Evolutionary conservation across 345 rosid genomes (phyloP).

Genomic region (Erodium maritimum): DNA sequence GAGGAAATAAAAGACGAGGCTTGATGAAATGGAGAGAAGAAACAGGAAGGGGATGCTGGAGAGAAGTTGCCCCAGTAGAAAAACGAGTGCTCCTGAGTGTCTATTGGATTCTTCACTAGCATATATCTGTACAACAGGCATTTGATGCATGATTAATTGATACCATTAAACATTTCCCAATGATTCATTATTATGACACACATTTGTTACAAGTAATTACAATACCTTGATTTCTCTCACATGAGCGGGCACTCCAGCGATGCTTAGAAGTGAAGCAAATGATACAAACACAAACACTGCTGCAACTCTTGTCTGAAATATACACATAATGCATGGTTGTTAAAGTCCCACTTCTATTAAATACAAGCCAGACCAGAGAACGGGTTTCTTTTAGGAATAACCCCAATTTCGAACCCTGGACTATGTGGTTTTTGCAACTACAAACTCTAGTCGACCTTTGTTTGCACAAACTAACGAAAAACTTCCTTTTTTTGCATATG

Average conservation of each 20-base stretch:
- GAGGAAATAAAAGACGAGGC: slow-evolving; percentile 93
- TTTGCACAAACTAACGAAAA: too few species aligned
- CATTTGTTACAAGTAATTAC: neutral
- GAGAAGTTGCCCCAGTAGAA: slow-evolving; percentile 78
- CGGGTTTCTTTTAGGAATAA: too few species aligned
- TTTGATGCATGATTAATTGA: neutral
- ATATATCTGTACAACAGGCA: slow-evolving; percentile 40
- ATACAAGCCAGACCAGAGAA: too few species aligned
- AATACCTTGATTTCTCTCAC: slow-evolving; percentile 74
- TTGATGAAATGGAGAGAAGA: slow-evolving; percentile 92
- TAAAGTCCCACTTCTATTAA: too few species aligned
- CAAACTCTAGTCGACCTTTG: too few species aligned
- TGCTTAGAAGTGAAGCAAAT: slow-evolving; percentile 75
- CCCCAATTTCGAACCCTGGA: too few species aligned
- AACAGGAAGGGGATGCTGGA: slow-evolving; percentile 95
- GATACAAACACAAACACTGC: slow-evolving; percentile 79
- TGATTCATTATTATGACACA: too few species aligned
- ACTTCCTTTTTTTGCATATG: too few species aligned
- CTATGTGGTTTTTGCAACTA: too few species aligned
- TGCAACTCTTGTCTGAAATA: slow-evolving; percentile 73
- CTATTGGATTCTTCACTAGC: slow-evolving; percentile 76
- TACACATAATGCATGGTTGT: too few species aligned
- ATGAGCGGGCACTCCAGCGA: slow-evolving; percentile 70
- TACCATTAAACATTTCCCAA: too few species aligned
- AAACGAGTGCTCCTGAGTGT: slow-evolving; percentile 89